phyloP scores from a whole-genome alignment of 768 basidiomycete species.

The Mrakia gelida region DNA sequence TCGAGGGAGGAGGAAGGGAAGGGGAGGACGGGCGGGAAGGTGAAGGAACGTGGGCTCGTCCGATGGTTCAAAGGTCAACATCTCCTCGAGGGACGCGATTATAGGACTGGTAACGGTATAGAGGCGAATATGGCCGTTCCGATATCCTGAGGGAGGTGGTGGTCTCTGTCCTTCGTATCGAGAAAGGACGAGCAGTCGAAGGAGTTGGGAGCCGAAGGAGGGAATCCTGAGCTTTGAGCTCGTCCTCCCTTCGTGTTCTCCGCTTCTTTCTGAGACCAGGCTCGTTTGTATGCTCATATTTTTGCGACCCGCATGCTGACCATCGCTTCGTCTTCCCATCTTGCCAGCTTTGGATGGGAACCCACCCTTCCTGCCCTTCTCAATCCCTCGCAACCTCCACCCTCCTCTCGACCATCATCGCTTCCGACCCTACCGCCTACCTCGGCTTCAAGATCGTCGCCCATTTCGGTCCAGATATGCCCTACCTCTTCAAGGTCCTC shows the following conservation, averaged over 20 bases:
- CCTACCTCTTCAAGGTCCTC: conserved; percentile 88
- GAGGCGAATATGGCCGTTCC: too few relatives aligned
- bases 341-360: conserved; percentile 95
- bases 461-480: conserved; percentile 63
- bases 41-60: not conserved
- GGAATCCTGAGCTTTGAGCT: too few relatives aligned
- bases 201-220: too few relatives aligned
- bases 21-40: not conserved
- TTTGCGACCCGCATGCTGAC: not conserved
- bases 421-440: conserved; percentile 59
- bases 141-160: not conserved
- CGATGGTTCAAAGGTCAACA: not conserved
- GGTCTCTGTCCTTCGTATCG: not conserved
- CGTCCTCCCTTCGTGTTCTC: not conserved
- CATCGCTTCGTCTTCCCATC: not conserved
- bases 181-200: not conserved
- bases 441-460: conserved; percentile 57
- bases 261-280: not conserved
- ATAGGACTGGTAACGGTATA: too few relatives aligned
- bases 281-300: not conserved
- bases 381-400: conserved; percentile 47
- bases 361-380: conserved; percentile 74
- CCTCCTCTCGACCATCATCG: conserved; percentile 59
- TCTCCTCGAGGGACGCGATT: not conserved
- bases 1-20: not conserved